These are phyloP conservation scores for Tuber indicum DNA, from an alignment of 495 filamentous ascomycete species.

Conservation along the genomic window DNA sequence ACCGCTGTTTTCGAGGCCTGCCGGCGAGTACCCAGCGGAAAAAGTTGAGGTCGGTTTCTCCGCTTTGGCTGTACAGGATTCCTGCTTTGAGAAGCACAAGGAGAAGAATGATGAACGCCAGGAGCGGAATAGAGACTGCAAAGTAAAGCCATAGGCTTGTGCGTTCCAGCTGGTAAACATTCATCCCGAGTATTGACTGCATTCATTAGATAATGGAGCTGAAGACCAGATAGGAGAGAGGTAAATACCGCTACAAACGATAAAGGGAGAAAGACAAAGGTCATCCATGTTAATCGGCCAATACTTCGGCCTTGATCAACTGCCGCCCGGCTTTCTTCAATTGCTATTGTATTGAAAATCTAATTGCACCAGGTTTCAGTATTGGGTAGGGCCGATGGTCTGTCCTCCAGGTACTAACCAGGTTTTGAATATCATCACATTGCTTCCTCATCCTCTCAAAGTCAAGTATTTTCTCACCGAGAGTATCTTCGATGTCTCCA, in stretches of 20 bases:
- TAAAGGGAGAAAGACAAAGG: constrained; percentile 34
- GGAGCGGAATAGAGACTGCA: constrained; percentile 24
- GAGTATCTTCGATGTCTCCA: constrained; percentile 28
- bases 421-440: constrained; percentile 34
- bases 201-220: neutral
- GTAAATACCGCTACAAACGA: constrained; percentile 31
- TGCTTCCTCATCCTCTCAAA: constrained; percentile 33
- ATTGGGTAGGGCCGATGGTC: constrained; percentile 4
- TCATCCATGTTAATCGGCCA: constrained; percentile 33
- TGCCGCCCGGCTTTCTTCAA: constrained; percentile 32
- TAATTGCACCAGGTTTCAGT: neutral
- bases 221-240: neutral
- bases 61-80: constrained; percentile 29
- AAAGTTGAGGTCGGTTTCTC: constrained; percentile 21
- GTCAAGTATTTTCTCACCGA: constrained; percentile 29
- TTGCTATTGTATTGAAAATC: constrained; percentile 33
- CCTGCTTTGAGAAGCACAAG: constrained; percentile 25
- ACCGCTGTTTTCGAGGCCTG: constrained; percentile 16
- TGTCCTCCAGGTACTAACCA: constrained; percentile 10
- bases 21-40: constrained; percentile 24
- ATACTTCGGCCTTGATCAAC: constrained; percentile 33
- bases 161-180: constrained; percentile 23
- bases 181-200: constrained; percentile 35
- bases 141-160: constrained; percentile 28
- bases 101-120: constrained; percentile 11